phyloP scores from a whole-genome alignment of 2,329 filamentous ascomycete species.

The Xylaria sp. region DNA sequence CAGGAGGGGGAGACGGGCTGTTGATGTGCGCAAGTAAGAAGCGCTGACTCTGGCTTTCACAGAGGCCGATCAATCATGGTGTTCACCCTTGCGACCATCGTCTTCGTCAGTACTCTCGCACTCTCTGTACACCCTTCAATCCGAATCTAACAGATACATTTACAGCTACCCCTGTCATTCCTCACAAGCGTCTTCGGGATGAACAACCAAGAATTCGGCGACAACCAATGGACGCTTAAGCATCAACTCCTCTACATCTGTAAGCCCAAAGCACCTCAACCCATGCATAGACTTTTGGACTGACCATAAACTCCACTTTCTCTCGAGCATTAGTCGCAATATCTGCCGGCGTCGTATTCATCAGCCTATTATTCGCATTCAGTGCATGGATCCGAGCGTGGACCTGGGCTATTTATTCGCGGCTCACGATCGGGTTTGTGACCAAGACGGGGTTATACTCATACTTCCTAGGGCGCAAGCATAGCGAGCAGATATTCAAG shows the following conservation, averaged over 20 bases:
- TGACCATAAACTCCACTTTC: neutral
- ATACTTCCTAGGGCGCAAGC: conserved; percentile 3
- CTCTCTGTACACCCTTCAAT: neutral
- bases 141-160: neutral
- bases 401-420: conserved; percentile 25
- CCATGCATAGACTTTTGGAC: neutral
- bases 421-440: neutral
- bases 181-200: conserved; percentile 55
- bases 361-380: conserved; percentile 30
- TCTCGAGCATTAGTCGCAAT: conserved; percentile 11
- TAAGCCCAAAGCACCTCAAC: conserved; percentile 31
- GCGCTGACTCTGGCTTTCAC: neutral
- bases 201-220: conserved; percentile 47
- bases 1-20: no score
- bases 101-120: conserved; percentile 53
- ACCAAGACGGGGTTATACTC: conserved; percentile 14
- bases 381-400: conserved; percentile 18
- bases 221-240: conserved; percentile 20
- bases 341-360: conserved; percentile 29
- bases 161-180: conserved; percentile 53
- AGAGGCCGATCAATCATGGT: conserved; percentile 56
- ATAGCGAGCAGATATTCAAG: neutral
- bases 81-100: conserved; percentile 59
- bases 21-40: no score
- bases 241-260: conserved; percentile 42